Conservation (phyloP, 805 yeast species). For the Kazachstania taianensis region DNA sequence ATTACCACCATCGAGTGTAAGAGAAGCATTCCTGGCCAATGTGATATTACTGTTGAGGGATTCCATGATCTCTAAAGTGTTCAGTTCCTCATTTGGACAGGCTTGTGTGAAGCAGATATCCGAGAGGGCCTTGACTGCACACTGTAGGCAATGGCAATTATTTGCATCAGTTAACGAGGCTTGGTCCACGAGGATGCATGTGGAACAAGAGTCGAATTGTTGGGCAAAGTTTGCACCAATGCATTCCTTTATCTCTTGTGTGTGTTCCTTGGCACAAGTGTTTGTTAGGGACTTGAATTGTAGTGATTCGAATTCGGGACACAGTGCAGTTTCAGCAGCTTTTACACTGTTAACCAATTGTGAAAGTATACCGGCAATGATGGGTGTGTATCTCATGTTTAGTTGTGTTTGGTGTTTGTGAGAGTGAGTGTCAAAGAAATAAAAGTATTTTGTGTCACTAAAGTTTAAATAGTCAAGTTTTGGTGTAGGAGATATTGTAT, state of each 20-base stretch:
- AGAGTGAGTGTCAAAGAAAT: too few species aligned
- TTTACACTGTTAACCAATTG: not conserved
- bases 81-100: constrained; percentile 6
- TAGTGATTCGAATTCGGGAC: not conserved
- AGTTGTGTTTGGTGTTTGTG: too few species aligned
- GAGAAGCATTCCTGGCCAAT: not conserved
- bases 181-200: constrained; percentile 11
- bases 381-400: too few species aligned
- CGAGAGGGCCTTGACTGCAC: constrained; percentile 9
- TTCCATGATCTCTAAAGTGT: too few species aligned
- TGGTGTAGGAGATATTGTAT: too few species aligned
- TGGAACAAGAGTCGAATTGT: constrained; percentile 10
- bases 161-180: constrained; percentile 8
- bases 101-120: constrained; percentile 9
- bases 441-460: too few species aligned
- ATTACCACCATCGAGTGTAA: too few species aligned
- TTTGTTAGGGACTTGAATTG: not conserved
- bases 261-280: not conserved
- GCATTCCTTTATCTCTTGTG: constrained; percentile 8
- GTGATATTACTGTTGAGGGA: not conserved
- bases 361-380: too few species aligned
- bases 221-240: constrained; percentile 6
- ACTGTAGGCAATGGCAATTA: constrained; percentile 18
- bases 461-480: too few species aligned
- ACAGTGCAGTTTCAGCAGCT: not conserved